A percentile compares a stretch with the other conserved stretches of the same genome.
These are phyloP conservation scores for Tulasnella sp. DNA, from an alignment of 768 basidiomycete species.

Conservation along the genomic window DNA sequence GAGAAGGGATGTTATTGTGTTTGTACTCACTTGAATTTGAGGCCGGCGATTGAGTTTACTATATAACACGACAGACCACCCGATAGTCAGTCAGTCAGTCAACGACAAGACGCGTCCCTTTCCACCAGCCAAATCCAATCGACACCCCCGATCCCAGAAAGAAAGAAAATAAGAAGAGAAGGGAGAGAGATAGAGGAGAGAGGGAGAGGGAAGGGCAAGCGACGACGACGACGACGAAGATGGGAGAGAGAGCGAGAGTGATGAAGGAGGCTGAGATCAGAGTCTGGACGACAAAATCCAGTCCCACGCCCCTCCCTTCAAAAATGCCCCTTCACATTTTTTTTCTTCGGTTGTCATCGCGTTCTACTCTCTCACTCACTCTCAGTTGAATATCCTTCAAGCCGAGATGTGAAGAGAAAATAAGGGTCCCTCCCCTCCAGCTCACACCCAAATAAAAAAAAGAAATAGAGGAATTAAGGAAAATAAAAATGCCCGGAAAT, in stretches of 20 bases:
- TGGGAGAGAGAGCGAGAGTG: neutral
- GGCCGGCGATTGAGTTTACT: slow-evolving; percentile 3
- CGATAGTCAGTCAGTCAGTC: neutral
- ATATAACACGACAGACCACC: slow-evolving; percentile 2
- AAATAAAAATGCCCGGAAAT: neutral
- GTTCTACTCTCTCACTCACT: neutral
- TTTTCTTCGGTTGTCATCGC: neutral
- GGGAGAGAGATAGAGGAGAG: neutral
- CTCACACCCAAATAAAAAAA: neutral
- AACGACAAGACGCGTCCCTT: neutral
- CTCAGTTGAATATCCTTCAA: too few species aligned
- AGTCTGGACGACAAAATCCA: neutral
- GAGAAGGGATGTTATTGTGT: neutral
- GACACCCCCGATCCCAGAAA: neutral
- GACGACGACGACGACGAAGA: neutral
- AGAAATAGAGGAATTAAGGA: neutral
- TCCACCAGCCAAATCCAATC: neutral
- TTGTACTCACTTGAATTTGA: neutral
- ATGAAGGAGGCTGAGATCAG: neutral
- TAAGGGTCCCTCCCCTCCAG: too few species aligned
- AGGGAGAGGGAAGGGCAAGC: neutral
- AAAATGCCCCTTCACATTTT: neutral
- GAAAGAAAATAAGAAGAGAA: neutral
- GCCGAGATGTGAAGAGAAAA: too few species aligned
- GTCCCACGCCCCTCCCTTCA: neutral